Evolutionary conservation across 192 early-diverging fungal species (phyloP).

Genomic region (Coemansia pectinata): DNA sequence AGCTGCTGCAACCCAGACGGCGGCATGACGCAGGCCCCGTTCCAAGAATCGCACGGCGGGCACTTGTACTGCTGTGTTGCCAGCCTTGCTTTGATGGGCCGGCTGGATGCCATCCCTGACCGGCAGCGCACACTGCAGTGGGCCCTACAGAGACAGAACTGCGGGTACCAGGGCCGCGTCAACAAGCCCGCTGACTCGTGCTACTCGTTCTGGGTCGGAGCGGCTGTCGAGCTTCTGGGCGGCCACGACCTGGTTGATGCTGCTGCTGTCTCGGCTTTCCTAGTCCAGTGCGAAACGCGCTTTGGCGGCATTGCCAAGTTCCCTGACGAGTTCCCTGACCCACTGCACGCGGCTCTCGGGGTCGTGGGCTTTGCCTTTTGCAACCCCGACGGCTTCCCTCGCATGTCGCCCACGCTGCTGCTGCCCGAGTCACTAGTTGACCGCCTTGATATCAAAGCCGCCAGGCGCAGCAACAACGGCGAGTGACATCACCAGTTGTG

Average conservation of each 20-base stretch:
- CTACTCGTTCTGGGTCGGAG: conserved; percentile 99
- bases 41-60: conserved; percentile 86
- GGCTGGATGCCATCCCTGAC: conserved; percentile 57
- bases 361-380: conserved; percentile 45
- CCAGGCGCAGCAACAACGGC: neutral
- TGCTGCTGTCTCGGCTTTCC: conserved; percentile 12
- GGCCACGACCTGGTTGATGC: conserved; percentile 42
- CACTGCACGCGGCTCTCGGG: conserved; percentile 50
- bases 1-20: conserved; percentile 43
- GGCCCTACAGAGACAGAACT: conserved; percentile 75
- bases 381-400: conserved; percentile 32
- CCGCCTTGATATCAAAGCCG: conserved; percentile 8
- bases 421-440: conserved; percentile 27
- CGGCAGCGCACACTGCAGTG: conserved; percentile 64
- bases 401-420: conserved; percentile 47
- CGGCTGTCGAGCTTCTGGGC: conserved; percentile 58
- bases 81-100: conserved; percentile 72
- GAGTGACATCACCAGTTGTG: neutral
- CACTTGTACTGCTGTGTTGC: conserved; percentile 88
- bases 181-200: conserved; percentile 92
- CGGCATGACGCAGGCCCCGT: conserved; percentile 77
- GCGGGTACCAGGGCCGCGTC: conserved; percentile 88
- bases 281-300: conserved; percentile 27
- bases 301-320: conserved; percentile 52
- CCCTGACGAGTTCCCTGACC: conserved; percentile 37